Conservation (phyloP, 805 yeast genomes). For the Saccharomycopsis capsularis region DNA sequence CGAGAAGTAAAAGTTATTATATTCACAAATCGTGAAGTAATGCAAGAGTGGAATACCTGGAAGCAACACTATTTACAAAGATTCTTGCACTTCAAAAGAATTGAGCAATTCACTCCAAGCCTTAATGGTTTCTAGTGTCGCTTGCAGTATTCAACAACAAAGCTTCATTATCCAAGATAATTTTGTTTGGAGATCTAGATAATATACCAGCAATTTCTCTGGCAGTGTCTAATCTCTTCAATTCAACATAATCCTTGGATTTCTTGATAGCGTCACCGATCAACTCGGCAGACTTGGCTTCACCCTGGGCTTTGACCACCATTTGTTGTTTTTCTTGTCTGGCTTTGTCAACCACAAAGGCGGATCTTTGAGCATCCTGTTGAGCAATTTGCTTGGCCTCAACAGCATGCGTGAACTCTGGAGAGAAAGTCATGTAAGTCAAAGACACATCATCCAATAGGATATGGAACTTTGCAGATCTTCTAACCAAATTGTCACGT, state of each 20-base stretch:
- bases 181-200: slow-evolving; percentile 83
- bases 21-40: too few species aligned
- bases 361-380: slow-evolving; percentile 98
- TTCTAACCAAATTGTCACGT: slow-evolving; percentile 81
- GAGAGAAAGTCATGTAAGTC: slow-evolving; percentile 94
- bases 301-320: slow-evolving; percentile 97
- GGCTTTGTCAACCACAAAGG: slow-evolving; percentile 93
- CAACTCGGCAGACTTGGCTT: slow-evolving; percentile 94
- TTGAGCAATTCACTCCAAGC: too few species aligned
- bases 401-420: slow-evolving; percentile 95
- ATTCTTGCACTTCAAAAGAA: neutral
- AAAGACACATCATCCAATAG: slow-evolving; percentile 91
- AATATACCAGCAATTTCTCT: slow-evolving; percentile 87
- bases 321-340: slow-evolving; percentile 95
- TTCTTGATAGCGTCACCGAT: slow-evolving; percentile 99
- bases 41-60: too few species aligned
- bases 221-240: slow-evolving; percentile 95
- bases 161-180: slow-evolving; percentile 86
- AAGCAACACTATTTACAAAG: too few species aligned
- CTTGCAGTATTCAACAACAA: slow-evolving; percentile 81
- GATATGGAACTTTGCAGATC: slow-evolving; percentile 86
- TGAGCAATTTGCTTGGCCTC: slow-evolving; percentile 99
- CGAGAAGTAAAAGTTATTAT: too few species aligned
- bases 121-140: slow-evolving; percentile 56
- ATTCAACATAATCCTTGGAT: slow-evolving; percentile 90